Evolutionary conservation across 805 yeast species (phyloP).

Genomic region (Suhomyces prunicola): DNA sequence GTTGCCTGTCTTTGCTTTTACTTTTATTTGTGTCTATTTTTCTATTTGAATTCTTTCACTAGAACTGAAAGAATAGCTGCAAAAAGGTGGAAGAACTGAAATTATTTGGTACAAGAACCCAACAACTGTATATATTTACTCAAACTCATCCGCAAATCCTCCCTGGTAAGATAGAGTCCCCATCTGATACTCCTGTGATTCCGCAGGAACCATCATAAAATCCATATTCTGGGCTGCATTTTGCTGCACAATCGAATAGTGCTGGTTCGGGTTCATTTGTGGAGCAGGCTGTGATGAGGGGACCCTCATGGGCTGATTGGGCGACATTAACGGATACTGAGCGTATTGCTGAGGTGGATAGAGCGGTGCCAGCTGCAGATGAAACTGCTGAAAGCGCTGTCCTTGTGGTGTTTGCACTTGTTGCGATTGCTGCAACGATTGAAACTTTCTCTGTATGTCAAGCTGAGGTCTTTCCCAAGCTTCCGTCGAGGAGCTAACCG

Average conservation of each 20-base stretch:
- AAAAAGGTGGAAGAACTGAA: background rate
- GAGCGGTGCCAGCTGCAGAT: background rate
- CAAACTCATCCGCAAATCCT: slow-evolving; percentile 8
- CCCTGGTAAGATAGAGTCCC: slow-evolving; percentile 8
- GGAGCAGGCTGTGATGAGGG: background rate
- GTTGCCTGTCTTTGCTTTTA: too few relatives aligned
- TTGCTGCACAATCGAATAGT: slow-evolving; percentile 5
- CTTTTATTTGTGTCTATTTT: background rate
- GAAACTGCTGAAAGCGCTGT: slow-evolving; percentile 1
- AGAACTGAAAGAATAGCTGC: background rate
- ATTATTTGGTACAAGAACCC: background rate
- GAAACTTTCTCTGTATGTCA: slow-evolving; percentile 19
- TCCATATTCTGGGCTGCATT: slow-evolving; percentile 8
- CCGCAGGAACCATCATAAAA: slow-evolving; percentile 10
- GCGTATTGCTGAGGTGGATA: background rate
- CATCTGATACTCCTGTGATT: slow-evolving; percentile 9
- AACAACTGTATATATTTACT: background rate
- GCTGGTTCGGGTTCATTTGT: background rate
- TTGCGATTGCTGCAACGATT: slow-evolving; percentile 19
- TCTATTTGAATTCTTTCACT: background rate
- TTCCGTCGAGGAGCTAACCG: background rate
- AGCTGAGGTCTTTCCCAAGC: slow-evolving; percentile 14
- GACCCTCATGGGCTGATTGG: background rate
- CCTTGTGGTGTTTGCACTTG: slow-evolving; percentile 7
- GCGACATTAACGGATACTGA: slow-evolving; percentile 5